Evolutionary conservation across 257 asterid species (phyloP), one percentile per base, ranked within the genome.

Genomic region (Cruciata laevipes): DNA sequence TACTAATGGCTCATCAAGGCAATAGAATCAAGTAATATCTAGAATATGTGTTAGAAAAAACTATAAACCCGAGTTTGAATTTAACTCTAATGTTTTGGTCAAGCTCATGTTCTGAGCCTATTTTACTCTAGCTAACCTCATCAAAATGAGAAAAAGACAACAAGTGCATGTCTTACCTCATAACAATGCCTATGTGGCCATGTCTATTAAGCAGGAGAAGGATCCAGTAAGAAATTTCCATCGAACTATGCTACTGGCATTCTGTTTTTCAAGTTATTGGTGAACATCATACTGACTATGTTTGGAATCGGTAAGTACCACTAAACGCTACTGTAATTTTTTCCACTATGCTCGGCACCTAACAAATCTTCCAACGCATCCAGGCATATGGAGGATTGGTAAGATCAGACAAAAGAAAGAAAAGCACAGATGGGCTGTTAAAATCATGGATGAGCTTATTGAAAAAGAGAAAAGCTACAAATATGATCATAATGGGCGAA

Each of bases 221-320:
- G 13, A 5, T 51, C 13, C 47, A 58, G 6, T 31, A 6, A 47
- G 55, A 66, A 27, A 32, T 69, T 69, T 69, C 81, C 81, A 14
- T 62, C 51, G 7, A 77, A 66, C 42, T 77, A 73, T 4, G 33
- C 71, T 56, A 69, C 72, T 21, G 63, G 49, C 31, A 18, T 73
- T 38, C 27, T 21, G 27, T 23, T 70, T 21, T 31, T 69, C 61
- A 69, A 77, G 63, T 55, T 51, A 10, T 30, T 58, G 8, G 33
- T 53, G 75, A 69, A 60, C 75, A 25, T 77, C 37, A 5, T 66
- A 24, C 58, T 77, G 55, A 21, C 74, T 59, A 40, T 77, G 17
- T 17, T 77, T 58, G 78, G 78, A 37, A 65, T 66, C 16, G 76
- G 81, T 77, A 66, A 73, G 78, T 51, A 52, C 66, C n/a, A 10